Base-by-base conservation (phyloP, 1,284 basidiomycete species). In the Trametes sp. region DNA sequence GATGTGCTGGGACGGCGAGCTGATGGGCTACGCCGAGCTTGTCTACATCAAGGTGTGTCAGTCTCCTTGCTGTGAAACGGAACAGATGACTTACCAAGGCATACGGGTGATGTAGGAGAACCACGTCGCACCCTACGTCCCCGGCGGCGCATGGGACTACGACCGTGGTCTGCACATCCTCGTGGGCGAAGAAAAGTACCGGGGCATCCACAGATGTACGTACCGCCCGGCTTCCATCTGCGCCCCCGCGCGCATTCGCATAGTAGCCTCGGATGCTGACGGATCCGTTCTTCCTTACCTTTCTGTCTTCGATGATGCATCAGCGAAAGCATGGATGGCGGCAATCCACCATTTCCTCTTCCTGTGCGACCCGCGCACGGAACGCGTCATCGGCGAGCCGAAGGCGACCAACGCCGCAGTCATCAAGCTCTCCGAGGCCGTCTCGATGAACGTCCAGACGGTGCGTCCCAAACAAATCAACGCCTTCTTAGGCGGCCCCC, bases 21-120 rank as follows among this genome's bases (percentile, higher is more conserved):
- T 79, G 49, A 85, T 85, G 71, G 85, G 84, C 2, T 87, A 87
- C 59, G 69, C 75, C 16, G 86, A 87, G 71, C 61, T 85, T 26
- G 79, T 80, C 16, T 87, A 83, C 76, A 74, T 80, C 55, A 87
- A 82, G 76, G 81, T 82, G 60, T n/a, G 52, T 29, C 33, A 21
- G 33, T 35, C 50, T 28, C 45, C 35, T 24, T 36, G 21, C 8
- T 41, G 24, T 24, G 35, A 33, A 16, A 36, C 33, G 33, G n/a
- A n/a, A n/a, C n/a, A n/a, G n/a, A n/a, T n/a, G n/a, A n/a, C n/a
- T n/a, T n/a, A 9, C 9, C 26, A 38, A 36, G n/a, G n/a, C 28
- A 48, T 46, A 23, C 23, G 54, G 21, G 44, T 11, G 14, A 23
- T 23, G 24, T 29, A 80, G 77, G 82, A 82, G 57, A 79, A 83